phyloP scores from a whole-genome alignment of 1,139 yeast genomes.

The Yamadazyma songkhlaensis region DNA sequence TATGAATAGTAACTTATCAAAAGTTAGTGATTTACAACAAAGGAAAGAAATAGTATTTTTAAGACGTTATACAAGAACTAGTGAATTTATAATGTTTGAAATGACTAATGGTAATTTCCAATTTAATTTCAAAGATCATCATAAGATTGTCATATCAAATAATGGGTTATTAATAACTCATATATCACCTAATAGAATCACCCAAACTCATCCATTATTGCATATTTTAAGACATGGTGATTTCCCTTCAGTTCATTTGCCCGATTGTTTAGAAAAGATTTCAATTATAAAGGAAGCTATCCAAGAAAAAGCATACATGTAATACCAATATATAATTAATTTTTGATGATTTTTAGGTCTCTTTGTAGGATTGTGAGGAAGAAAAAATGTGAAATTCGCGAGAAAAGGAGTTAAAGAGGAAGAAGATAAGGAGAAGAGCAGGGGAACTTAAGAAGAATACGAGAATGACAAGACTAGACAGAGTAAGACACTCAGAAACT shows the following conservation, averaged over 20 bases:
- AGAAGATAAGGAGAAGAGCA: too few relatives aligned
- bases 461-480: too few relatives aligned
- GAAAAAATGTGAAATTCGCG: background rate
- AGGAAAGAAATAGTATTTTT: conserved; percentile 67
- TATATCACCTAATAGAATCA: conserved; percentile 72
- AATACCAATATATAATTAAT: conserved; percentile 3
- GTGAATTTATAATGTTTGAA: conserved; percentile 86
- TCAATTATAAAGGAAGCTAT: conserved; percentile 39
- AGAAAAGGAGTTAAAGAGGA: too few relatives aligned
- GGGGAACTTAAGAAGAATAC: too few relatives aligned
- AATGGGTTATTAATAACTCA: conserved; percentile 77
- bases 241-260: conserved; percentile 52
- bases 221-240: conserved; percentile 61
- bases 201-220: conserved; percentile 66
- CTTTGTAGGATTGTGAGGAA: background rate
- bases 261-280: conserved; percentile 49
- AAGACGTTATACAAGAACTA: conserved; percentile 77
- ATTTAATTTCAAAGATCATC: conserved; percentile 93
- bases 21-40: conserved; percentile 62
- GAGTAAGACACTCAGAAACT: too few relatives aligned
- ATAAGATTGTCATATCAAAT: conserved; percentile 77
- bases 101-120: conserved; percentile 91
- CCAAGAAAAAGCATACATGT: conserved; percentile 36
- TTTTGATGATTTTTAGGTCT: background rate
- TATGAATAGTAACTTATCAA: conserved; percentile 77